Base-by-base conservation (phyloP, 1,284 basidiomycete genomes). In the Rhodotorula sp. region DNA sequence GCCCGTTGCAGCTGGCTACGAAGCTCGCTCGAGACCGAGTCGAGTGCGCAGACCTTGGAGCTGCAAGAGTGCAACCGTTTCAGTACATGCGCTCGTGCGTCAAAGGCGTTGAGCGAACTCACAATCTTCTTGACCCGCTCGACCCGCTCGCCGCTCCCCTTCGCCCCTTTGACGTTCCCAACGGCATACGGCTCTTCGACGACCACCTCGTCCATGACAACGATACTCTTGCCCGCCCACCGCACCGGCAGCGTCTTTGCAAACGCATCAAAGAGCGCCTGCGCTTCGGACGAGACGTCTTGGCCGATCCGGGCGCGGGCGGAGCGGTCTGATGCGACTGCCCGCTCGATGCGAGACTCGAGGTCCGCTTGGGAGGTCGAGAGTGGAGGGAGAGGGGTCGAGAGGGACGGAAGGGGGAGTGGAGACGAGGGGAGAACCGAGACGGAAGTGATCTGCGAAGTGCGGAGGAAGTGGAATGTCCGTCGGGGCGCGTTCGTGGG, bases 161-260 rank as follows among this genome's bases (percentile, higher is more conserved):
- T 74, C 0, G 48, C 66, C 5, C 66, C 73, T 55, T 67, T 68
- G 55, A 74, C 66, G 15, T 62, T 62, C 36, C 46, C 51, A 11
- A 47, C 24, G 2, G 55, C 59, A 59, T 67, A 70, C 11, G 71
- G 71, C 39, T 36, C 27, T 8, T 65, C 64, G 9, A 74, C 59
- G 24, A 74, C 58, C 24, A 74, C 71, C 58, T 72, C 67, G 32
- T 74, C 73, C 54, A 74, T 46, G 2, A 74, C 68, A 44, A 74
- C 66, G 51, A 74, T 70, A 22, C 59, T 36, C 20, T 22, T 27
- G 2, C 57, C 66, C 2, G 30, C 53, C 73, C 73, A 74, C 15
- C 73, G 56, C 1, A 70, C 66, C 5, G 73, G 73, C 30, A 74
- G 39, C 57, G 73, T 74, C 56, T 64, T 66, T 1, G 56, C 58